Base-by-base conservation (phyloP, 441 rosid species). In the Gossypium gossypioides region DNA sequence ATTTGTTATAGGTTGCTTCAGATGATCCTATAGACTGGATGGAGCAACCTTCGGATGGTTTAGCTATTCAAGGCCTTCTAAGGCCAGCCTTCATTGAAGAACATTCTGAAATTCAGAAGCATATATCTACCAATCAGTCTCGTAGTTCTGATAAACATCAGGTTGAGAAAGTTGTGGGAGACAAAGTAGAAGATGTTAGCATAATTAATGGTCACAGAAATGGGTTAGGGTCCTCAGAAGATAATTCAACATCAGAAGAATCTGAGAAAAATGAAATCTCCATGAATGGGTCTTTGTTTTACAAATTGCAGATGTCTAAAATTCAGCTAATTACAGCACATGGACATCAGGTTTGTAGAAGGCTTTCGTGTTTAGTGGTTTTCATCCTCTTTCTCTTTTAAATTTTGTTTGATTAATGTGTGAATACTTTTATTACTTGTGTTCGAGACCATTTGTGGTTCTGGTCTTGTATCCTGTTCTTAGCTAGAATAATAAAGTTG, bases 21-120 rank as follows among this genome's bases (percentile, higher is more conserved):
- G 91, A 87, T 85, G 93, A 80, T 81, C 84, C 96, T 70, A 74
- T 87, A 68, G 90, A 92, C 79, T 91, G 92, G 91, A 89, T 95
- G 96, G 91, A 89, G 75, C 87, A 89, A 76, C 95, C 95, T 48
- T 87, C 98, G 52, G 92, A 90, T 80, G 97, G 97, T 72, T 76
- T 95, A 81, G 86, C 87, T 48, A 84, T 95, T 77, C 97, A 91
- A 77, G 97, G 96, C 78, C 78, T 89, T 76, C 65, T 95, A 80
- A 89, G 91, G 72, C 92, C 91, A 73, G 89, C 87, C 69, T 80
- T 87, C 61, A 83, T 84, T 51, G 89, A 92, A 74, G 98, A 90
- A 72, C 86, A 88, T 71, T 81, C 91, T 61, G 89, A 82, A 72
- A 87, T 89, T 78, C 80, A 85, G 80, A 87, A 79, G 83, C 88